Percentiles rank a stretch among this genome's conserved stretches.
These are phyloP conservation scores for Psilocybe subaeruginosa DNA, from an alignment of 768 basidiomycete species.

Conservation along the genomic window DNA sequence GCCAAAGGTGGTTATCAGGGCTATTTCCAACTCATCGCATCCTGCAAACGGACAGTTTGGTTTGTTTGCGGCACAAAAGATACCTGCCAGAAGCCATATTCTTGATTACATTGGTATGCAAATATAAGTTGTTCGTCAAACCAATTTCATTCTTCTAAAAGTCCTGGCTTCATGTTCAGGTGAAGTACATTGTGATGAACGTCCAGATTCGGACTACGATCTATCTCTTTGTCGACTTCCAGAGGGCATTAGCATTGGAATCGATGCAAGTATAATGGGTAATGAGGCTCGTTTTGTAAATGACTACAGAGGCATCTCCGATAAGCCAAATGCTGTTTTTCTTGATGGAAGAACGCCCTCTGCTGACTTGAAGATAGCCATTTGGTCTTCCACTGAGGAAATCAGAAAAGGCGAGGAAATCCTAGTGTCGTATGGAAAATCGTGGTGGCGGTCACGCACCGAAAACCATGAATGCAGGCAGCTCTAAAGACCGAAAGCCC, in stretches of 20 bases:
- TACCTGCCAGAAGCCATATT: conserved; percentile 66
- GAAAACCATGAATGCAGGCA: conserved; percentile 1
- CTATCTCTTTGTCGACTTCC: conserved; percentile 71
- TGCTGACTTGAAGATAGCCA: conserved; percentile 77
- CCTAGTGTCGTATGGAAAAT: conserved; percentile 86
- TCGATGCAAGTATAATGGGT: conserved; percentile 76
- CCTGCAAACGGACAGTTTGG: conserved; percentile 82
- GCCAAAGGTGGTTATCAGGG: conserved; percentile 55
- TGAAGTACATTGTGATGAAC: conserved; percentile 79
- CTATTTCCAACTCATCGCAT: conserved; percentile 58
- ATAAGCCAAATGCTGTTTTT: conserved; percentile 74
- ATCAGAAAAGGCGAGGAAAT: conserved; percentile 86
- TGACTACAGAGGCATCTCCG: conserved; percentile 81
- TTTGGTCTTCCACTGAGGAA: conserved; percentile 63
- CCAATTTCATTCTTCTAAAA: conserved; percentile 1
- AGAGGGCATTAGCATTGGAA: conserved; percentile 65
- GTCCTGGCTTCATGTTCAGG: conserved; percentile 55
- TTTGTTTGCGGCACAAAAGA: conserved; percentile 77
- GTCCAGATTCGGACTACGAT: conserved; percentile 83
- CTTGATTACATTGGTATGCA: conserved; percentile 68
- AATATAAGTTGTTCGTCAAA: background rate
- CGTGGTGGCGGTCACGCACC: conserved; percentile 71
- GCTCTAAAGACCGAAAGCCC: background rate
- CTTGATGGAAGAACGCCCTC: conserved; percentile 50
- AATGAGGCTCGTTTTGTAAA: conserved; percentile 92